phyloP scores from a whole-genome alignment of 2,329 filamentous ascomycete genomes.

The Ustilaginoidea virens region DNA sequence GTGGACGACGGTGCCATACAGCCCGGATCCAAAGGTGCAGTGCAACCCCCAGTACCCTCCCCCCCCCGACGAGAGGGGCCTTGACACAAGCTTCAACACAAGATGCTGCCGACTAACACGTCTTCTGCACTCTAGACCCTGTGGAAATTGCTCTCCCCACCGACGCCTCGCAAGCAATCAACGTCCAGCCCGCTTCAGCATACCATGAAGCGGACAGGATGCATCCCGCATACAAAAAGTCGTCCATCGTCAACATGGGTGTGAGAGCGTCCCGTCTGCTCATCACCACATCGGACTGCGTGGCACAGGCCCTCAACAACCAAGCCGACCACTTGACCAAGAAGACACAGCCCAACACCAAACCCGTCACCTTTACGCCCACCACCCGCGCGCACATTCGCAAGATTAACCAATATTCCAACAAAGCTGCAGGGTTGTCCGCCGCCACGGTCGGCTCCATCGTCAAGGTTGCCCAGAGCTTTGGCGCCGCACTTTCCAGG shows the following conservation, averaged over 20 bases:
- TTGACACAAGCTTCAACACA: too few species aligned
- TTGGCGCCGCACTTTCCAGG: slow-evolving; percentile 56
- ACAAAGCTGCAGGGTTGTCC: slow-evolving; percentile 62
- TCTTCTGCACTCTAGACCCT: slow-evolving; percentile 34
- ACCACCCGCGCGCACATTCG: slow-evolving; percentile 73
- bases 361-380: slow-evolving; percentile 78
- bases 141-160: slow-evolving; percentile 63
- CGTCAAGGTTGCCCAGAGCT: slow-evolving; percentile 71
- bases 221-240: slow-evolving; percentile 86
- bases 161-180: slow-evolving; percentile 48
- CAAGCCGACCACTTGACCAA: slow-evolving; percentile 70
- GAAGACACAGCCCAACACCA: slow-evolving; percentile 60
- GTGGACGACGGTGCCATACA: slow-evolving; percentile 62
- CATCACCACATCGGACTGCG: slow-evolving; percentile 68
- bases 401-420: slow-evolving; percentile 77
- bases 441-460: slow-evolving; percentile 79
- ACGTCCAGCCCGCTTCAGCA: slow-evolving; percentile 49
- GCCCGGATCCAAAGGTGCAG: slow-evolving; percentile 79
- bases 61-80: neutral
- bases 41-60: neutral
- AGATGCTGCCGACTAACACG: neutral
- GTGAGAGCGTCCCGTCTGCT: slow-evolving; percentile 81
- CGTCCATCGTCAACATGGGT: slow-evolving; percentile 72
- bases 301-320: slow-evolving; percentile 61
- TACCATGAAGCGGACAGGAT: slow-evolving; percentile 42